Conservation (phyloP, 495 filamentous ascomycete species). For the Bacidia rubella region DNA sequence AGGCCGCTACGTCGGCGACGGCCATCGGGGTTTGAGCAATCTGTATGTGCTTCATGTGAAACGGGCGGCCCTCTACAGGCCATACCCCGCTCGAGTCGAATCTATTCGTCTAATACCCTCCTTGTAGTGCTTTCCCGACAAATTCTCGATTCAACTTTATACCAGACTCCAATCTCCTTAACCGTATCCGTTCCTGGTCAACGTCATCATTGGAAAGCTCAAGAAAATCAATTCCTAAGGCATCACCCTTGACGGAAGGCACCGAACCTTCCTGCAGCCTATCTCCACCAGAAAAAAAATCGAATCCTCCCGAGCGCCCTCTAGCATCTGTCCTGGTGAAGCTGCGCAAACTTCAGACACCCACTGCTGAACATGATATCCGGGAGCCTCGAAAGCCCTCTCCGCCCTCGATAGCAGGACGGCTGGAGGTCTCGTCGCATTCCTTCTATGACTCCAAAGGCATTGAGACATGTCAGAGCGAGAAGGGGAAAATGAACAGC, state of each 20-base stretch:
- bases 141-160: background rate
- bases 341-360: no score
- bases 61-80: background rate
- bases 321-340: no score
- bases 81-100: no score
- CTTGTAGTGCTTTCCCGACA: background rate
- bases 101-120: background rate
- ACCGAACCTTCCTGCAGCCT: background rate
- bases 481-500: background rate
- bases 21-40: background rate
- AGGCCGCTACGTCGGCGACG: conserved; percentile 3
- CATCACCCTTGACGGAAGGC: background rate
- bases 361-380: background rate
- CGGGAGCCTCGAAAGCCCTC: background rate
- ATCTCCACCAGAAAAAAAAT: background rate
- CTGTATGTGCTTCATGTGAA: background rate
- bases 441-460: background rate
- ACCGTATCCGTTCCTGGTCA: no score
- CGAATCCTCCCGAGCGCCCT: no score
- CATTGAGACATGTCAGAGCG: background rate
- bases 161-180: no score
- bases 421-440: background rate
- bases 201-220: no score
- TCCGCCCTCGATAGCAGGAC: background rate
- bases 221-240: background rate